Percentiles rank a stretch among this genome's conserved stretches.
Conservation (phyloP, 176 grass and related monocot species). For the Areca catechu region DNA sequence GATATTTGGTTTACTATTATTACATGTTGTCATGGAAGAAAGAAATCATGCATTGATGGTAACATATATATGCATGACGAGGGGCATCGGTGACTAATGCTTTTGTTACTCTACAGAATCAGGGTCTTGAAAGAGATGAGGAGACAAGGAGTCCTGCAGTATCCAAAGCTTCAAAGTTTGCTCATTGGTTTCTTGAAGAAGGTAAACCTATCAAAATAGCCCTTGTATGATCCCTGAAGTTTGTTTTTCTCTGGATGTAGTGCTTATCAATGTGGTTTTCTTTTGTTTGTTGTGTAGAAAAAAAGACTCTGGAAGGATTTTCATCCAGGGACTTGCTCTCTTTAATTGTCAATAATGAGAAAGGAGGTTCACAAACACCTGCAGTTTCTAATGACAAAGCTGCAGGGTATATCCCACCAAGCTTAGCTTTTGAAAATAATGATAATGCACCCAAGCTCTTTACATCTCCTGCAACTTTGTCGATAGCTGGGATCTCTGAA, state of each 20-base stretch:
- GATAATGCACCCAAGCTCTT: constrained; percentile 1
- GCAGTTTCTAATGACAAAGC: constrained; percentile 20
- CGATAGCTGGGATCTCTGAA: constrained; percentile 29
- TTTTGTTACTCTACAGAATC: constrained; percentile 38
- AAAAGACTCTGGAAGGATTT: constrained; percentile 39
- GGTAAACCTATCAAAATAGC: constrained; percentile 30
- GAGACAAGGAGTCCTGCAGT: constrained; percentile 22
- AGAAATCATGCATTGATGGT: not conserved
- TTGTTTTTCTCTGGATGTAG: constrained; percentile 19
- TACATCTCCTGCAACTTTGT: constrained; percentile 10
- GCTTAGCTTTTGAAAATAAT: constrained; percentile 19
- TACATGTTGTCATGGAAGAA: too few relatives aligned
- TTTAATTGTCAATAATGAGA: constrained; percentile 75
- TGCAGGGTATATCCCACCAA: constrained; percentile 31
- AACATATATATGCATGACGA: not conserved
- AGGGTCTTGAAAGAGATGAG: constrained; percentile 41
- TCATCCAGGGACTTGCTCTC: constrained; percentile 60
- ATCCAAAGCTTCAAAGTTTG: constrained; percentile 89
- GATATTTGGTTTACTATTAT: too few relatives aligned
- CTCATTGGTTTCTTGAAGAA: constrained; percentile 70
- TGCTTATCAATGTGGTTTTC: constrained; percentile 2
- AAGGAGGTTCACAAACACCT: constrained; percentile 31
- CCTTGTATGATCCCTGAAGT: not conserved
- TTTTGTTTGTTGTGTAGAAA: constrained; percentile 27
- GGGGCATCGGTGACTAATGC: not conserved